Evolutionary conservation across 768 basidiomycete genomes (phyloP).

Genomic region (Holtermannia corniformis): DNA sequence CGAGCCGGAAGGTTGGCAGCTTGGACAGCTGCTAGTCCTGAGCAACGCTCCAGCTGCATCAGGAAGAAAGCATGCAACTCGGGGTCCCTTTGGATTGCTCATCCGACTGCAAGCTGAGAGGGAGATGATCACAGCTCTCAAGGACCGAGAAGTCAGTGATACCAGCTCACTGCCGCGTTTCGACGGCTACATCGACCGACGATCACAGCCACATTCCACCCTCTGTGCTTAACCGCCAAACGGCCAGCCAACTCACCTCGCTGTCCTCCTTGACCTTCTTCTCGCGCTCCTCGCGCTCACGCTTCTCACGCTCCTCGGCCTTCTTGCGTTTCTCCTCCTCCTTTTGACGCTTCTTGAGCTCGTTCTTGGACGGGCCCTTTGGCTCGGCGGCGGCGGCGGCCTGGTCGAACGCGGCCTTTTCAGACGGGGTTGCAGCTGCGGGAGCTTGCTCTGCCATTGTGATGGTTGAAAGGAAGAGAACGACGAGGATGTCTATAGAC

Average conservation of each 20-base stretch:
- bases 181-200: too few species aligned
- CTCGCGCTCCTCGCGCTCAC: constrained; percentile 62
- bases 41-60: too few species aligned
- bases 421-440: neutral
- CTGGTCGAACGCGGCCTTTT: constrained; percentile 1
- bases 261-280: constrained; percentile 60
- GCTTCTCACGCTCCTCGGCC: constrained; percentile 73
- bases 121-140: too few species aligned
- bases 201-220: too few species aligned
- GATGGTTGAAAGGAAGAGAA: neutral
- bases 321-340: constrained; percentile 83
- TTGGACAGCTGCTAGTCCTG: too few species aligned
- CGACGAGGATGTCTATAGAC: neutral
- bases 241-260: constrained; percentile 40
- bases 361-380: constrained; percentile 62
- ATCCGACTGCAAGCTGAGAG: too few species aligned
- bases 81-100: too few species aligned
- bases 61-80: too few species aligned
- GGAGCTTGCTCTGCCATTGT: constrained; percentile 13
- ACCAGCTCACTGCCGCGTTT: too few species aligned
- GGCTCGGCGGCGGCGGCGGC: constrained; percentile 26
- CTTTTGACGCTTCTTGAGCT: constrained; percentile 84
- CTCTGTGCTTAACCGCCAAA: neutral
- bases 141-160: too few species aligned
- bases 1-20: too few species aligned